Percentiles rank a stretch among this genome's conserved stretches.
These are phyloP conservation scores for Fusarium irregulare DNA, from an alignment of 2,329 filamentous ascomycete species.

Conservation along the genomic window DNA sequence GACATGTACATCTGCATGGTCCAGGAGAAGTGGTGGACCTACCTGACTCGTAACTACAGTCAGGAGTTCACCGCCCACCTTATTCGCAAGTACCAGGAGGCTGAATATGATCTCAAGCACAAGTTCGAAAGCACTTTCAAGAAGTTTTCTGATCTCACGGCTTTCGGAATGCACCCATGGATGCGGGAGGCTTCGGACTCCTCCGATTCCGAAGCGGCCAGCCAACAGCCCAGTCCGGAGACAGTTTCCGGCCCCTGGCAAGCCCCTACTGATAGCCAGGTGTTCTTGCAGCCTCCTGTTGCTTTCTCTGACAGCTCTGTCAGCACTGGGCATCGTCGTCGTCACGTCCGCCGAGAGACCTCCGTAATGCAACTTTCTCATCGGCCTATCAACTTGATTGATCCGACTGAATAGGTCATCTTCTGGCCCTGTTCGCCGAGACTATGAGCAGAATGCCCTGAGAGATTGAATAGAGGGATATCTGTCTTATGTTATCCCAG, in stretches of 20 bases:
- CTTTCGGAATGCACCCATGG: slow-evolving; percentile 14
- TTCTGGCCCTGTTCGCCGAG: neutral
- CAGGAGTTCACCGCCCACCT: neutral
- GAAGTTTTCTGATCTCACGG: neutral
- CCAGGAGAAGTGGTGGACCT: slow-evolving; percentile 1
- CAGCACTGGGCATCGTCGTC: neutral
- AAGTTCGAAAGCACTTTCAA: neutral
- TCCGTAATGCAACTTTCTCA: neutral
- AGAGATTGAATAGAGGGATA: neutral
- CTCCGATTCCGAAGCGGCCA: neutral
- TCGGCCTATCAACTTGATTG: neutral
- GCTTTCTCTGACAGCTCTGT: neutral
- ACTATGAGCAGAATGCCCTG: neutral
- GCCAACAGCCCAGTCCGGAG: neutral
- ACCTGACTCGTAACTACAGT: neutral
- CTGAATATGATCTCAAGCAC: neutral
- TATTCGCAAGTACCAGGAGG: neutral
- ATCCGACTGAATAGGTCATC: neutral
- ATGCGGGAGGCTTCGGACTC: neutral
- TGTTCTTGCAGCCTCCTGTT: neutral
- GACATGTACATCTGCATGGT: slow-evolving; percentile 21
- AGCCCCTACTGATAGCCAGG: neutral
- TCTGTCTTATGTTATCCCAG: neutral
- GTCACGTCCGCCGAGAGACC: neutral
- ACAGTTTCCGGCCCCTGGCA: neutral